A percentile compares a stretch with the other conserved stretches of the same genome.
Evolutionary conservation across 805 yeast species (phyloP).

Genomic region (Cyberlindnera sargentensis): DNA sequence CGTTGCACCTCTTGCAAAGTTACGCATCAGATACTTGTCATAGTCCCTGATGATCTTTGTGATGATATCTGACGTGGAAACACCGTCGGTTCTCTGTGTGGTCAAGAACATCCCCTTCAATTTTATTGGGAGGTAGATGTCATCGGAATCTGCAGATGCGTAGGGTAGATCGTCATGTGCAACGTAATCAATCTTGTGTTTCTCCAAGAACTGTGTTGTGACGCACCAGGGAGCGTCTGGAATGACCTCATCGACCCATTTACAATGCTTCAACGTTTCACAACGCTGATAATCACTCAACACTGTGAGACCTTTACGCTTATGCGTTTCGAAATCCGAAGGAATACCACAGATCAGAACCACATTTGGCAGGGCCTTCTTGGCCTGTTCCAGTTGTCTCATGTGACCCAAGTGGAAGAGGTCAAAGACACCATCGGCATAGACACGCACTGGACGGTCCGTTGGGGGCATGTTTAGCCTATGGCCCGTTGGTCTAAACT

Average conservation of each 20-base stretch:
- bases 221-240: conserved; percentile 96
- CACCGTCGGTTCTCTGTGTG: conserved; percentile 95
- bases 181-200: conserved; percentile 87
- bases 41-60: conserved; percentile 93
- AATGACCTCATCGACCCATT: conserved; percentile 96
- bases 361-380: conserved; percentile 82
- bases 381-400: conserved; percentile 96
- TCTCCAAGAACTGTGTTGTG: conserved; percentile 66
- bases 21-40: conserved; percentile 93
- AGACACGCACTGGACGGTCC: conserved; percentile 84
- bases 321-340: conserved; percentile 84
- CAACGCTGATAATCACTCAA: conserved; percentile 80
- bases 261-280: conserved; percentile 88
- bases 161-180: conserved; percentile 98
- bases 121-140: conserved; percentile 89
- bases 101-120: conserved; percentile 85
- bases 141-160: conserved; percentile 82
- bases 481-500: conserved; percentile 75
- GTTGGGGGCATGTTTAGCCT: conserved; percentile 74
- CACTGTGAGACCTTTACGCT: conserved; percentile 88
- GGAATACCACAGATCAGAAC: conserved; percentile 88
- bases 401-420: conserved; percentile 95
- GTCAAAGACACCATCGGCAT: conserved; percentile 98
- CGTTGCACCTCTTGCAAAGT: conserved; percentile 96
- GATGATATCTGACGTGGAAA: conserved; percentile 92